Percentiles rank a stretch among this genome's conserved stretches.
Evolutionary conservation across 257 asterid genomes (phyloP).

Genomic region (Penstemon barbatus): DNA sequence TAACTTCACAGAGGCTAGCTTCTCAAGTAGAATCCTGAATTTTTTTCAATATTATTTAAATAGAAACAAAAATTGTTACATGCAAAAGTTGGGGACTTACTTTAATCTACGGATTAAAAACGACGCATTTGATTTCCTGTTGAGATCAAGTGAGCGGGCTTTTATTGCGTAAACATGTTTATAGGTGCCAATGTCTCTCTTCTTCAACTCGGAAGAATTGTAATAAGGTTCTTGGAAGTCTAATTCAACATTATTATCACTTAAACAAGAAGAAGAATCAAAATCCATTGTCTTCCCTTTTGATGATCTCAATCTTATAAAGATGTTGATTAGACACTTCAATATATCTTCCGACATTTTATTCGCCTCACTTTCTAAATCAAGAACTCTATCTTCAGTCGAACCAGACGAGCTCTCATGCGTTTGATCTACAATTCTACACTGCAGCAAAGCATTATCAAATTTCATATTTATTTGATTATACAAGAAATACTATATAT

Average conservation of each 20-base stretch:
- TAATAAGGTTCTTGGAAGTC: conserved; percentile 48
- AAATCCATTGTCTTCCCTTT: conserved; percentile 61
- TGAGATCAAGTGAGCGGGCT: conserved; percentile 41
- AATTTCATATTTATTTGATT: conserved; percentile 6
- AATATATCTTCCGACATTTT: conserved; percentile 61
- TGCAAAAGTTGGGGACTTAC: conserved; percentile 28
- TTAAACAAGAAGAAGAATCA: conserved; percentile 41
- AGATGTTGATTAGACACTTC: conserved; percentile 64
- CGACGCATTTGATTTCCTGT: conserved; percentile 44
- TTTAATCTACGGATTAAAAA: conserved; percentile 48
- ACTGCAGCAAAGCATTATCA: conserved; percentile 44
- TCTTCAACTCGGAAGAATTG: conserved; percentile 28
- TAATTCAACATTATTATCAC: conserved; percentile 26
- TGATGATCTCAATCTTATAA: conserved; percentile 57
- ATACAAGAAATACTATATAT: neutral
- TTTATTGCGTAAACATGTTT: conserved; percentile 34
- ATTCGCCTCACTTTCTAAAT: conserved; percentile 53
- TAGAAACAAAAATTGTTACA: too few species aligned
- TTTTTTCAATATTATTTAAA: neutral
- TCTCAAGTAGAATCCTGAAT: conserved; percentile 67
- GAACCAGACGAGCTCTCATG: conserved; percentile 60
- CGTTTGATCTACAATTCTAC: conserved; percentile 59
- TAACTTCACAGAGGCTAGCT: conserved; percentile 57
- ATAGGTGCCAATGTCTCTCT: conserved; percentile 43
- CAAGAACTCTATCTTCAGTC: conserved; percentile 44